Evolutionary conservation across 2,329 filamentous ascomycete species (phyloP).

Genomic region (Coleophoma crateriformis): DNA sequence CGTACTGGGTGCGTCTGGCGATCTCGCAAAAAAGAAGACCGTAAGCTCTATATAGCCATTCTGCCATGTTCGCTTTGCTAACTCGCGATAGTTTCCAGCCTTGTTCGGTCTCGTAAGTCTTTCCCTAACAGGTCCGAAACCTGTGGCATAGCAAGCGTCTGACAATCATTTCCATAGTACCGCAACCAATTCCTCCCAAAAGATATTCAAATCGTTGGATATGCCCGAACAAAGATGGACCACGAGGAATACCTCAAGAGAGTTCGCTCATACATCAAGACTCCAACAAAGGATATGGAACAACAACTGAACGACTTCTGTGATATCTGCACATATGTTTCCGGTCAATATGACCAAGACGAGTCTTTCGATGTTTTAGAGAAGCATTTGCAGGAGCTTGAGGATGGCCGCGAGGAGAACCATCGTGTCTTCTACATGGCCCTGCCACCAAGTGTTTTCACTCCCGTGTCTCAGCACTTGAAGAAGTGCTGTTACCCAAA

Average conservation of each 20-base stretch:
- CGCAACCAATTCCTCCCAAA: slow-evolving; percentile 98
- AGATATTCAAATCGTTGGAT: slow-evolving; percentile 94
- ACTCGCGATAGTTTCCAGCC: slow-evolving; percentile 73
- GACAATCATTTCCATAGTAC: slow-evolving; percentile 53
- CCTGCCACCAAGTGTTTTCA: slow-evolving; percentile 95
- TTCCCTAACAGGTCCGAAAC: slow-evolving; percentile 4
- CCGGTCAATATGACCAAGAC: slow-evolving; percentile 97
- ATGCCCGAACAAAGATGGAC: slow-evolving; percentile 99
- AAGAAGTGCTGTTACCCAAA: slow-evolving; percentile 96
- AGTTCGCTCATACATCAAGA: slow-evolving; percentile 98
- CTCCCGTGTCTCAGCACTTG: slow-evolving; percentile 91
- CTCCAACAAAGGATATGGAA: slow-evolving; percentile 94
- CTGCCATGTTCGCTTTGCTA: slow-evolving; percentile 11
- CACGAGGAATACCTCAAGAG: slow-evolving; percentile 90
- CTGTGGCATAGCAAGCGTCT: slow-evolving; percentile 1
- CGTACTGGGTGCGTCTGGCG: slow-evolving; percentile 93
- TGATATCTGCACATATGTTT: slow-evolving; percentile 83
- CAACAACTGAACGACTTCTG: slow-evolving; percentile 91
- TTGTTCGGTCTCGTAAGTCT: slow-evolving; percentile 90
- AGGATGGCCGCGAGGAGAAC: slow-evolving; percentile 75
- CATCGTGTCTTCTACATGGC: slow-evolving; percentile 99
- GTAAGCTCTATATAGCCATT: slow-evolving; percentile 39
- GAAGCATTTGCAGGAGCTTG: slow-evolving; percentile 79
- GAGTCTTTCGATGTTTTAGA: slow-evolving; percentile 85
- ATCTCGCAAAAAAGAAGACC: slow-evolving; percentile 99